Evolutionary conservation across 2,329 filamentous ascomycete genomes (phyloP).

Genomic region (Claviceps maximensis): DNA sequence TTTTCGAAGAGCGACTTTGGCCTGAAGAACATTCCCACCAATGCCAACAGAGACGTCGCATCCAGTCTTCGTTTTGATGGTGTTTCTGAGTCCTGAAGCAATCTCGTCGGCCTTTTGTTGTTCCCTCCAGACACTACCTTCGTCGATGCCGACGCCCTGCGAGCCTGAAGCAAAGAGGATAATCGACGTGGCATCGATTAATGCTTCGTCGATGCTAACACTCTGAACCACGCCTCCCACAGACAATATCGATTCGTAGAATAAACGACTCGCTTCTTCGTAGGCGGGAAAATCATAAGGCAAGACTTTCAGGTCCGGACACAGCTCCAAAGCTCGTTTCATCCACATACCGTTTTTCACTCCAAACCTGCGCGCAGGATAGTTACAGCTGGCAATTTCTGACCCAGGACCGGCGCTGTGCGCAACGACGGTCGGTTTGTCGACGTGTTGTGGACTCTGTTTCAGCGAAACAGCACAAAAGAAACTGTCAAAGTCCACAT

Average conservation of each 20-base stretch:
- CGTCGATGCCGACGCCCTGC: conserved; percentile 47
- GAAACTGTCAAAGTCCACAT: conserved; percentile 97
- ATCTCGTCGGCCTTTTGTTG: conserved; percentile 67
- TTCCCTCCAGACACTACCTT: conserved; percentile 62
- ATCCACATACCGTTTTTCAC: conserved; percentile 99
- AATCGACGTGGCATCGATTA: conserved; percentile 67
- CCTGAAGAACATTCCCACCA: conserved; percentile 77
- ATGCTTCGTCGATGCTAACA: conserved; percentile 90
- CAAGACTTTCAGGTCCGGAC: conserved; percentile 75
- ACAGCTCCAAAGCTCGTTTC: conserved; percentile 73
- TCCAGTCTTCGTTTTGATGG: conserved; percentile 60
- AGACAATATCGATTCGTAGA: conserved; percentile 73
- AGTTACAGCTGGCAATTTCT: conserved; percentile 97
- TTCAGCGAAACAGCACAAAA: conserved; percentile 87
- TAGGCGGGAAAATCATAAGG: conserved; percentile 94
- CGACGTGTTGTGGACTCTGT: conserved; percentile 57
- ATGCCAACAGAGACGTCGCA: conserved; percentile 91
- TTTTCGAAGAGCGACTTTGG: conserved; percentile 79
- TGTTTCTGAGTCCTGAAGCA: conserved; percentile 47
- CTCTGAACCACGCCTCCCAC: conserved; percentile 81
- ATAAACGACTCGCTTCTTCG: conserved; percentile 76
- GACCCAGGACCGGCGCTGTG: conserved; percentile 76
- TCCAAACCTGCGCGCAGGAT: conserved; percentile 71
- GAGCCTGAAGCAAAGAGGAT: conserved; percentile 54
- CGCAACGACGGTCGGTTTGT: conserved; percentile 78